Percentiles rank a stretch among this genome's conserved stretches.
These are phyloP conservation scores for Zygotorulaspora danielsina DNA, from an alignment of 805 yeast species.

Conservation along the genomic window DNA sequence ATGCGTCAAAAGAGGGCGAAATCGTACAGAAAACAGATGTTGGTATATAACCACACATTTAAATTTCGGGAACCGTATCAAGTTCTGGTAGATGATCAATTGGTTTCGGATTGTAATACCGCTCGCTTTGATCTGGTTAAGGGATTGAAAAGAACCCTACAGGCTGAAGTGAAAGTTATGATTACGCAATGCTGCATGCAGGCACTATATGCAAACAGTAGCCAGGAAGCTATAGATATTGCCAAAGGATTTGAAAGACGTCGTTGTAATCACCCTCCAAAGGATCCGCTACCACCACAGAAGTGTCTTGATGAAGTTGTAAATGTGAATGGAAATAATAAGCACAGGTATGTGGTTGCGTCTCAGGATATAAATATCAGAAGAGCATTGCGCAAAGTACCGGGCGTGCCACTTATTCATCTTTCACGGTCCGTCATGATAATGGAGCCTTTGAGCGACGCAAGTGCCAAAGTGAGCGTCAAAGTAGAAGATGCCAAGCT, in stretches of 20 bases:
- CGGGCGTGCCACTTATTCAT: slow-evolving; percentile 87
- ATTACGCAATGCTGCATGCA: slow-evolving; percentile 95
- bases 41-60: slow-evolving; percentile 77
- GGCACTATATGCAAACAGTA: slow-evolving; percentile 64
- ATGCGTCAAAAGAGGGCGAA: slow-evolving; percentile 98
- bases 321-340: slow-evolving; percentile 67
- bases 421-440: slow-evolving; percentile 91
- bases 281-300: slow-evolving; percentile 55
- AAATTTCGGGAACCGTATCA: slow-evolving; percentile 93
- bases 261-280: slow-evolving; percentile 79
- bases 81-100: slow-evolving; percentile 76
- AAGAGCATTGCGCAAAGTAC: slow-evolving; percentile 61
- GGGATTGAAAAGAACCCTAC: slow-evolving; percentile 76
- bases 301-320: slow-evolving; percentile 77
- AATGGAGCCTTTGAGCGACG: slow-evolving; percentile 86
- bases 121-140: slow-evolving; percentile 75
- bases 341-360: slow-evolving; percentile 87
- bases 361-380: slow-evolving; percentile 73
- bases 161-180: slow-evolving; percentile 82
- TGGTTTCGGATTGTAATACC: slow-evolving; percentile 60
- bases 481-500: slow-evolving; percentile 63
- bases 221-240: slow-evolving; percentile 70
- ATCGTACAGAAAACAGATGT: slow-evolving; percentile 88
- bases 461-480: slow-evolving; percentile 50
- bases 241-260: slow-evolving; percentile 88